Evolutionary conservation across 257 asterid genomes (phyloP).

Genomic region (Ligustrum vulgare): DNA sequence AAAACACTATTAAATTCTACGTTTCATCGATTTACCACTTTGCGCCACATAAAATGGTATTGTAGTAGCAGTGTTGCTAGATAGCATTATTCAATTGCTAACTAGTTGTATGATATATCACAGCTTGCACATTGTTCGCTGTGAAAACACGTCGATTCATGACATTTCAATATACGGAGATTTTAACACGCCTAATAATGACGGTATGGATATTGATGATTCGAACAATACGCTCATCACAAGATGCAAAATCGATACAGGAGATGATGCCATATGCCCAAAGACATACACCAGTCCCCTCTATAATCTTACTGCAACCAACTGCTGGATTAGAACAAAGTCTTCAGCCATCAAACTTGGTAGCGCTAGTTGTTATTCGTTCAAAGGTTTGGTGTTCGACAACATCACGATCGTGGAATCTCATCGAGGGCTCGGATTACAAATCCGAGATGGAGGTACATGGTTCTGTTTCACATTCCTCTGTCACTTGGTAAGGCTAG

Average conservation of each 20-base stretch:
- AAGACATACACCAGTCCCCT: slow-evolving; percentile 70
- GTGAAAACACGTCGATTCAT: slow-evolving; percentile 57
- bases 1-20: too few relatives aligned
- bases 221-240: slow-evolving; percentile 78
- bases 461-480: slow-evolving; percentile 5
- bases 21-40: too few relatives aligned
- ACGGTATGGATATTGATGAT: slow-evolving; percentile 89
- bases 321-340: slow-evolving; percentile 81
- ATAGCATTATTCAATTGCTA: not conserved
- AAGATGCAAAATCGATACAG: slow-evolving; percentile 74
- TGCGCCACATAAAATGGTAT: too few relatives aligned
- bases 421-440: slow-evolving; percentile 85
- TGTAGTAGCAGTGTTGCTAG: too few relatives aligned
- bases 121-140: slow-evolving; percentile 86
- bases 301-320: slow-evolving; percentile 70
- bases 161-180: slow-evolving; percentile 72
- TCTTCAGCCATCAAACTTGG: slow-evolving; percentile 94
- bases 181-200: slow-evolving; percentile 89
- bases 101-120: not conserved
- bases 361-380: slow-evolving; percentile 74
- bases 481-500: too few relatives aligned
- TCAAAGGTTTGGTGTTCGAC: slow-evolving; percentile 60
- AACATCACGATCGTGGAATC: slow-evolving; percentile 78
- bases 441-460: slow-evolving; percentile 93
- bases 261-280: slow-evolving; percentile 98